phyloP scores from a whole-genome alignment of 1,139 yeast species.

The Yamadazyma epiphylla region DNA sequence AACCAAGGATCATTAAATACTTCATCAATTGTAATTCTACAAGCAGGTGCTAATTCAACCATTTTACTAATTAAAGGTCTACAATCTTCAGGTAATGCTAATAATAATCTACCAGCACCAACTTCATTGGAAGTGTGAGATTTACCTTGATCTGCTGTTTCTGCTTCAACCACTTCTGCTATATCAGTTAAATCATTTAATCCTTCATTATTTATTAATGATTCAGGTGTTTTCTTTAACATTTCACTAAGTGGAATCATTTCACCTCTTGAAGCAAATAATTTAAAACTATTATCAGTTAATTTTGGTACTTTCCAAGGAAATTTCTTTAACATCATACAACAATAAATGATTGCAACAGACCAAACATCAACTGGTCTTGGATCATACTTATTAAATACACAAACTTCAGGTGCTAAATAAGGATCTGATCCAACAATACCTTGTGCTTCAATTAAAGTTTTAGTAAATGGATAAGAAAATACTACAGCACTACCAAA shows the following conservation, averaged over 20 bases:
- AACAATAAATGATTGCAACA: slow-evolving; percentile 85
- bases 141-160: slow-evolving; percentile 25
- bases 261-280: slow-evolving; percentile 52
- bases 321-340: slow-evolving; percentile 90
- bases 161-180: slow-evolving; percentile 23
- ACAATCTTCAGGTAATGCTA: slow-evolving; percentile 68
- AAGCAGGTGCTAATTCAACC: slow-evolving; percentile 83
- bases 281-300: slow-evolving; percentile 77
- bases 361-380: slow-evolving; percentile 96
- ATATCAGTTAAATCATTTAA: slow-evolving; percentile 26
- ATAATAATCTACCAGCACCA: slow-evolving; percentile 66
- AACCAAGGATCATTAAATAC: slow-evolving; percentile 82
- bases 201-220: slow-evolving; percentile 11
- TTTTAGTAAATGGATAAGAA: slow-evolving; percentile 83
- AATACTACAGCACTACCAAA: slow-evolving; percentile 94
- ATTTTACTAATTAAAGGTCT: slow-evolving; percentile 63
- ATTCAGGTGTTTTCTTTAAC: slow-evolving; percentile 36
- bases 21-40: slow-evolving; percentile 81
- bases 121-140: slow-evolving; percentile 56
- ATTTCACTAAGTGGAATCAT: slow-evolving; percentile 36
- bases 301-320: slow-evolving; percentile 97
- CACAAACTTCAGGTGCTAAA: slow-evolving; percentile 91
- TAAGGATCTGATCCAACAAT: slow-evolving; percentile 95
- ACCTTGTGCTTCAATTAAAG: slow-evolving; percentile 78
- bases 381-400: slow-evolving; percentile 78